Evolutionary conservation across 148 eudicot genomes (phyloP), one percentile per base, ranked within the genome.

Genomic region (Chenopodium quinoa): DNA sequence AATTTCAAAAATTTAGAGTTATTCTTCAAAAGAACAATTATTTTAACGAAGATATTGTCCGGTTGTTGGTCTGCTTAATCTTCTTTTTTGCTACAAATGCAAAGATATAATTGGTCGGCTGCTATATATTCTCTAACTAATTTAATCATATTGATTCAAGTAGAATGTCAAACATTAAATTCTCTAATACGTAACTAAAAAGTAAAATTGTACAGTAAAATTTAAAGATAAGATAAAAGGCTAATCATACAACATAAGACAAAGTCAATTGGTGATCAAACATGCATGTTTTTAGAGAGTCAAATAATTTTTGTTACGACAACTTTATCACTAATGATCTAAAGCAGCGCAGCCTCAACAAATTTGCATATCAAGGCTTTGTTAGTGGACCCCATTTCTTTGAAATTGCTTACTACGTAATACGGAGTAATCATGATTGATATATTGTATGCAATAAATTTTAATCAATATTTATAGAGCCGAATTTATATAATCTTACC

Each of bases 1-100:
- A 34, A 12, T 1, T 14, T 0, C 13, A 47, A 13, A 73, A 73
- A 9, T 23, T 9, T 7, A 12, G 7, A n/a, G 23, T 73, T 73
- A 40, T 40, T 40, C 1, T 9, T 47, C 76, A 73, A 73, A n/a
- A 13, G 60, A 25, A 2, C 52, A 48, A 73, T 11, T 9, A 76
- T 76, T 76, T 32, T 32, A 48, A 60, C 60, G 67, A 58, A 58
- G 46, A 19, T 48, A 40, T 20, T 25, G 64, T 60, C 37, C 19
- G 81, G 65, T 78, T 50, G 75, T 47, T 68, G 74, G 75, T 32
- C 64, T 68, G 81, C 25, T 34, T 73, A 47, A 73, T n/a, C 13
- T 48, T 9, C 9, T 48, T 48, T 14, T 6, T 12, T 44, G 27
- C 47, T 34, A 34, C 73, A 32, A 5, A 29, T 29, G 31, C 19